Evolutionary conservation across 495 filamentous ascomycete genomes (phyloP).

Genomic region (Daldinia caldariorum): DNA sequence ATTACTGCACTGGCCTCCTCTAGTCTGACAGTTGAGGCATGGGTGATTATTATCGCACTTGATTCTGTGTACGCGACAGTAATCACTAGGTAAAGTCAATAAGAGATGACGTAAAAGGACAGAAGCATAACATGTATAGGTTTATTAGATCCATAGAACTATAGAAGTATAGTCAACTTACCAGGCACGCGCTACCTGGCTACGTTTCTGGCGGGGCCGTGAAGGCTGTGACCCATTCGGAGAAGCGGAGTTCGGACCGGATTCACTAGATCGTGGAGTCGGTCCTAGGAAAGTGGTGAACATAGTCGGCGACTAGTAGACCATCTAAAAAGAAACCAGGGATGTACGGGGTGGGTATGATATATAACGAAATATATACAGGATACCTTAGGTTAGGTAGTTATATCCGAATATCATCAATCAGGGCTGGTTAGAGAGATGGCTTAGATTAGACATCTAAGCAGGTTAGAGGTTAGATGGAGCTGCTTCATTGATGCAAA

Average conservation of each 20-base stretch:
- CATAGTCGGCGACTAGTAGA: conserved; percentile 10
- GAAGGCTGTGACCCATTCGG: conserved; percentile 13
- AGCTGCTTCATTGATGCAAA: neutral
- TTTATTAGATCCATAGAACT: neutral
- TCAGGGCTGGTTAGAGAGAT: neutral
- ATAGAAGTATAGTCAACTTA: conserved; percentile 9
- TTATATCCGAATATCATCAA: neutral
- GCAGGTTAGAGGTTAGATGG: neutral
- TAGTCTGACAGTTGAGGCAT: conserved; percentile 56
- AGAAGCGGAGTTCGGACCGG: conserved; percentile 18
- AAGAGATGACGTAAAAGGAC: conserved; percentile 1
- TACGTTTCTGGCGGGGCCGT: conserved; percentile 33
- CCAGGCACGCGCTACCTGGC: conserved; percentile 32
- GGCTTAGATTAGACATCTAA: too few species aligned
- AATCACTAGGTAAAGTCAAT: conserved; percentile 49
- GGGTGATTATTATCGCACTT: conserved; percentile 59
- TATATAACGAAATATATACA: neutral
- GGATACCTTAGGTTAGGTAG: too few species aligned
- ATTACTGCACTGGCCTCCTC: conserved; percentile 55
- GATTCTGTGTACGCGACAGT: conserved; percentile 58
- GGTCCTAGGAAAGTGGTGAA: conserved; percentile 19
- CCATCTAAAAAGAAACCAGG: neutral
- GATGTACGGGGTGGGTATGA: neutral
- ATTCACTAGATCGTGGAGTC: conserved; percentile 15
- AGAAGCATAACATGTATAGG: neutral